These are phyloP conservation scores for Sporothrix mexicana DNA, from an alignment of 2,329 filamentous ascomycete genomes.

Conservation along the genomic window DNA sequence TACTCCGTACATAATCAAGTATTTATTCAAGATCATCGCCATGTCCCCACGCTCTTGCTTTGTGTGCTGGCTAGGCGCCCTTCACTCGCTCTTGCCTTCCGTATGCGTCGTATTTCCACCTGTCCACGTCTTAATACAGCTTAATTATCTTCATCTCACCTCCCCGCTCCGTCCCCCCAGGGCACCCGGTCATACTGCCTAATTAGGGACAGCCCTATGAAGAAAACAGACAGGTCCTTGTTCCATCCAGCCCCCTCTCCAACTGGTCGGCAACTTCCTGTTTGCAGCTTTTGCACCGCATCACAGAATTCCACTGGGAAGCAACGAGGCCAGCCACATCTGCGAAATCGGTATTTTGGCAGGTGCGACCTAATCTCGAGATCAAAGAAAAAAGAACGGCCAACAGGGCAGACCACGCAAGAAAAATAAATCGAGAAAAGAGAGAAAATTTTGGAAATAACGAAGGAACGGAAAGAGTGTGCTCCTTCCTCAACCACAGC, in stretches of 20 bases:
- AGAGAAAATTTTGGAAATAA: neutral
- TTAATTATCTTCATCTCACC: neutral
- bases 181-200: slow-evolving; percentile 14
- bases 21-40: slow-evolving; percentile 12
- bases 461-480: slow-evolving; percentile 15
- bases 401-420: neutral
- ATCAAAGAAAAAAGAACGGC: neutral
- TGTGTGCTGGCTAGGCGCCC: slow-evolving; percentile 5
- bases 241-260: slow-evolving; percentile 9
- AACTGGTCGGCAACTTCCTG: slow-evolving; percentile 2
- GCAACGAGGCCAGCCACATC: neutral
- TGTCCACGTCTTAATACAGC: neutral
- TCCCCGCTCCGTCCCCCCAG: neutral
- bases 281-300: slow-evolving; percentile 8
- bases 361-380: slow-evolving; percentile 8
- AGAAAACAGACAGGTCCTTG: neutral
- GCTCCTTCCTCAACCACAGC: slow-evolving; percentile 24
- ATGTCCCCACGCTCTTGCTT: neutral
- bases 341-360: neutral
- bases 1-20: neutral
- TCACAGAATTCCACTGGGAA: neutral
- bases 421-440: neutral
- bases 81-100: slow-evolving; percentile 4
- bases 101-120: slow-evolving; percentile 23
- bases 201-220: slow-evolving; percentile 26